Percentiles rank a stretch among this genome's conserved stretches.
Evolutionary conservation across 2,329 filamentous ascomycete genomes (phyloP).

Genomic region (Elsinoe arachidis): DNA sequence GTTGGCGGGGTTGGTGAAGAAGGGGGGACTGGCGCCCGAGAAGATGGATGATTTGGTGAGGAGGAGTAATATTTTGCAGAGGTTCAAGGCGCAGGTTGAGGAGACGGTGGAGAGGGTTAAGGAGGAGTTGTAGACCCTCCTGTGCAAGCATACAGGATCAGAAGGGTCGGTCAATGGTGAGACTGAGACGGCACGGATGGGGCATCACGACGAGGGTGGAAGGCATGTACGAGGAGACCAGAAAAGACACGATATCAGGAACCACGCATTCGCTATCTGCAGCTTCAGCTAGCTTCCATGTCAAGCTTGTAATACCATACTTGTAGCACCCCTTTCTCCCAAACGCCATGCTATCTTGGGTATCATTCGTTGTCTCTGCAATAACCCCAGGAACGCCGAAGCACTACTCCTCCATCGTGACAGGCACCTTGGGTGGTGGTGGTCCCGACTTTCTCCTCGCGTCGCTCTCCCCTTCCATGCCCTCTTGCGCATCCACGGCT

Average conservation of each 20-base stretch:
- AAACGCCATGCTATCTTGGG: neutral
- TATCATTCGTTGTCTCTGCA: neutral
- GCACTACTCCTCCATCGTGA: neutral
- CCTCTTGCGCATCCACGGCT: constrained; percentile 1
- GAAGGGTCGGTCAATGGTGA: neutral
- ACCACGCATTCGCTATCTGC: neutral
- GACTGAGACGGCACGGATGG: neutral
- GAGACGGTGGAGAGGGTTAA: constrained; percentile 23
- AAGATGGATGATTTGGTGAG: constrained; percentile 83
- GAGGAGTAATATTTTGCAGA: constrained; percentile 80
- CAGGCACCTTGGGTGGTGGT: neutral
- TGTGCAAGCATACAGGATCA: neutral
- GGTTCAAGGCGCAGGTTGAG: constrained; percentile 54
- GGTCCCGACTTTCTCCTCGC: neutral
- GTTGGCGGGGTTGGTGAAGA: constrained; percentile 69
- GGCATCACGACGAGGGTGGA: neutral
- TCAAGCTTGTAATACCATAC: neutral
- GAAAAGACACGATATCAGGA: neutral
- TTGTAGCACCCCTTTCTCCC: neutral
- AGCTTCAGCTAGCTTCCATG: neutral
- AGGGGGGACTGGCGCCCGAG: constrained; percentile 73
- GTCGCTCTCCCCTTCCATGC: neutral
- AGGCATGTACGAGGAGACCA: neutral
- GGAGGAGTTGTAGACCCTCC: constrained; percentile 25
- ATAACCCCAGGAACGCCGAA: neutral